These are phyloP conservation scores for Pleurotus platypus DNA, from an alignment of 768 basidiomycete genomes.

Conservation along the genomic window DNA sequence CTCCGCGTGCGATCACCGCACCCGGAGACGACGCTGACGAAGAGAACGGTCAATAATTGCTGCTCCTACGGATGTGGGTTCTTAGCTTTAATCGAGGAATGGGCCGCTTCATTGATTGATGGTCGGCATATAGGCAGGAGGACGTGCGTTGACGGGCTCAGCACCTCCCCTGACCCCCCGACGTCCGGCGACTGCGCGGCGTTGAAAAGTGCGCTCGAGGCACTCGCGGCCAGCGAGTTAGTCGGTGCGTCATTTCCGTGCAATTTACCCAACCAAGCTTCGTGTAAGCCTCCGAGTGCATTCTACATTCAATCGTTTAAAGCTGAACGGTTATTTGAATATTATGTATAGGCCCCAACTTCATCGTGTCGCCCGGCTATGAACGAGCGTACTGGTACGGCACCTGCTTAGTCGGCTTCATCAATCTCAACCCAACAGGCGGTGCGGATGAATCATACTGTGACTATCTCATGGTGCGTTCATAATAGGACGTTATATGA, in stretches of 20 bases:
- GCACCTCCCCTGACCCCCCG: conserved; percentile 3
- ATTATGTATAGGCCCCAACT: conserved; percentile 10
- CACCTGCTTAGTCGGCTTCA: conserved; percentile 10
- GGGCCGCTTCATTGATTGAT: not conserved
- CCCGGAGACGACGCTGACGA: conserved; percentile 3
- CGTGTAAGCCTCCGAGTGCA: conserved; percentile 1
- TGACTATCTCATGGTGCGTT: conserved; percentile 11
- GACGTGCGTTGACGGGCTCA: conserved; percentile 9
- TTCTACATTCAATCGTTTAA: not conserved
- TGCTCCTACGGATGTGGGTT: conserved; percentile 8
- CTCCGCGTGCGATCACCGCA: not conserved
- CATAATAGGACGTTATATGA: not conserved
- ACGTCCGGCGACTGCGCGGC: conserved; percentile 7
- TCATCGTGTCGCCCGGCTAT: conserved; percentile 9
- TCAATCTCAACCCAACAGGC: conserved; percentile 9
- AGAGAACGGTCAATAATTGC: conserved; percentile 6
- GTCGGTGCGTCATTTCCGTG: conserved; percentile 4
- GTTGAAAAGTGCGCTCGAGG: conserved; percentile 5
- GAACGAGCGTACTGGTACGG: conserved; percentile 9
- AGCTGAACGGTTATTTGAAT: not conserved
- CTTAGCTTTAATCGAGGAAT: not conserved
- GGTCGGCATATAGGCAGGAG: not conserved
- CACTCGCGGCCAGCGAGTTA: conserved; percentile 10
- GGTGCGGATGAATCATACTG: conserved; percentile 8
- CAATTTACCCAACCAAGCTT: conserved; percentile 3